Evolutionary conservation across 2,329 filamentous ascomycete genomes (phyloP).

Genomic region (Cytospora mali): DNA sequence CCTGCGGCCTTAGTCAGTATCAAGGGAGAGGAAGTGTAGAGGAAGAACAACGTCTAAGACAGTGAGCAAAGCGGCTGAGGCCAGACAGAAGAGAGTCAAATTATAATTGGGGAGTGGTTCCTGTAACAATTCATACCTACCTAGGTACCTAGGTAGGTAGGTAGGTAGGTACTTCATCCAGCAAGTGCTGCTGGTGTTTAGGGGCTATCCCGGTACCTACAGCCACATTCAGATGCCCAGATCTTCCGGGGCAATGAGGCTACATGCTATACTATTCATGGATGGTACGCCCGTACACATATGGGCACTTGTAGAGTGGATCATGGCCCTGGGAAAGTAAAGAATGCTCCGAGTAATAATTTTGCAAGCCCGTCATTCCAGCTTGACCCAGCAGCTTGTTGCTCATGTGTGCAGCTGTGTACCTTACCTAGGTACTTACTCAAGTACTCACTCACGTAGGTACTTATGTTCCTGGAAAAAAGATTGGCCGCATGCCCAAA

Average conservation of each 20-base stretch:
- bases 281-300: background rate
- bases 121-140: background rate
- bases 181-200: too few species aligned
- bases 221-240: too few species aligned
- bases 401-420: background rate
- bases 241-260: too few species aligned
- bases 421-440: background rate
- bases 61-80: background rate
- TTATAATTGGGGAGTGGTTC: background rate
- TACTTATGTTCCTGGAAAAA: background rate
- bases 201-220: too few species aligned
- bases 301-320: too few species aligned
- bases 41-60: background rate
- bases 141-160: background rate
- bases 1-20: background rate
- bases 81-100: background rate
- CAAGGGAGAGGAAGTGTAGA: background rate
- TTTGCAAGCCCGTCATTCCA: background rate
- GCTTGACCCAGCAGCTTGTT: background rate
- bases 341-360: background rate
- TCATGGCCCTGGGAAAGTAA: too few species aligned
- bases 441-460: background rate
- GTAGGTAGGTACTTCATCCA: background rate
- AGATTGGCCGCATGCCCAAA: background rate
- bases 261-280: too few species aligned